Base-by-base conservation (phyloP, 2,329 filamentous ascomycete species). In the Dactylellina haptotyla region DNA sequence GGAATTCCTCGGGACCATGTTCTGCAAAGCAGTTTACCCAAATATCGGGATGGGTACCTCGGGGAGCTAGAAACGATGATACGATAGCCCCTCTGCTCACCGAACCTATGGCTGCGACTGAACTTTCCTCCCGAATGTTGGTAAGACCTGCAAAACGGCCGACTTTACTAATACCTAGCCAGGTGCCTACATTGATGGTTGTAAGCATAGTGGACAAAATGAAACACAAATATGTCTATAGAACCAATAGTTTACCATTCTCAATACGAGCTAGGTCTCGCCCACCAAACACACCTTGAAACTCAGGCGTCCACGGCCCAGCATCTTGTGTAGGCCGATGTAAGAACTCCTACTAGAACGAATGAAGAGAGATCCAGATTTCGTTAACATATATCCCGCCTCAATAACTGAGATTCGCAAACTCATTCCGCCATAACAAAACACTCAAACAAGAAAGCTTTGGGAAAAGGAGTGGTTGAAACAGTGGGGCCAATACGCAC, bases 121-220 rank as follows among this genome's bases (percentile, higher is more conserved):
- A 77, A 62, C 83, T 80, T 23, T 81, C 82, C 80, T 90, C 88
- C 67, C 87, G 85, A 78, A 87, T 89, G 80, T 90, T 90, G 59
- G 88, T 90, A 71, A 90, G 82, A 4, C 89, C 85, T 8, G 88
- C 87, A 62, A 89, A 83, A 65, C 85, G 83, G 14, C 88, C 88
- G 2, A 83, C 80, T 75, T 84, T 84, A 43, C 84, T 88, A 72
- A 90, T 82, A 69, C 88, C 88, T 37, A 89, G 81, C 88, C 88
- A 90, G 5, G 88, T 89, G 26, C 88, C 88, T 75, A 85, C 85
- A 77, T 46, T 41, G 18, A 50, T 18, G 8, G 16, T 37, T 61
- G 20, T 46, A n/a, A 39, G n/a, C n/a, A 39, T 1, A 10, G 18
- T n/a, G 18, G 37, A 41, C 37, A 41, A 6, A 34, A 5, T 41